A percentile compares a stretch with the other conserved stretches of the same genome.
phyloP scores from a whole-genome alignment of 1,284 basidiomycete genomes.

The Inonotus obliquus region DNA sequence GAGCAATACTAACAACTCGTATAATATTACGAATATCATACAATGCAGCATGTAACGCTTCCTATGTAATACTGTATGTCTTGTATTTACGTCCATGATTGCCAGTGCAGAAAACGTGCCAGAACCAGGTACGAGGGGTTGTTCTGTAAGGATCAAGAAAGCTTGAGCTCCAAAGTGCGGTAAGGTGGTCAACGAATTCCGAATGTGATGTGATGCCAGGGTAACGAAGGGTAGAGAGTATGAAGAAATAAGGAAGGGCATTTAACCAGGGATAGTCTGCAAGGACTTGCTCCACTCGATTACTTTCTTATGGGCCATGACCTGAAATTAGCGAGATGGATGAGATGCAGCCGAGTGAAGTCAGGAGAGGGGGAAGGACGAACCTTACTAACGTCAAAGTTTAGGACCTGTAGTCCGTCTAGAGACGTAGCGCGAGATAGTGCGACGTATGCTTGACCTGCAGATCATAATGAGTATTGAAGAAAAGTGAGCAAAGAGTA shows the following conservation, averaged over 20 bases:
- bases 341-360: too few relatives aligned
- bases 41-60: too few relatives aligned
- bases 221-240: background rate
- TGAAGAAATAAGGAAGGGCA: background rate
- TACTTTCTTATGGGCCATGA: conserved; percentile 35
- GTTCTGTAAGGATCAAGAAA: too few relatives aligned
- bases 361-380: background rate
- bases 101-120: too few relatives aligned
- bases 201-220: background rate
- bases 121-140: too few relatives aligned
- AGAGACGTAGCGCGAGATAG: conserved; percentile 91
- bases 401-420: conserved; percentile 85
- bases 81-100: too few relatives aligned
- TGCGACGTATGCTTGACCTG: conserved; percentile 93
- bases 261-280: conserved; percentile 19
- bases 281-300: conserved; percentile 35
- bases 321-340: conserved; percentile 23
- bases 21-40: too few relatives aligned
- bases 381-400: conserved; percentile 80
- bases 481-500: background rate
- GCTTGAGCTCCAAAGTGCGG: background rate
- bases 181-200: too few relatives aligned
- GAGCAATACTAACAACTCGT: too few relatives aligned
- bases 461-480: background rate
- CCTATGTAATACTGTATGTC: too few relatives aligned